Percentiles rank a stretch among this genome's conserved stretches.
Conservation (phyloP, 1,139 yeast genomes). For the Lodderomyces oxycetoniae region DNA sequence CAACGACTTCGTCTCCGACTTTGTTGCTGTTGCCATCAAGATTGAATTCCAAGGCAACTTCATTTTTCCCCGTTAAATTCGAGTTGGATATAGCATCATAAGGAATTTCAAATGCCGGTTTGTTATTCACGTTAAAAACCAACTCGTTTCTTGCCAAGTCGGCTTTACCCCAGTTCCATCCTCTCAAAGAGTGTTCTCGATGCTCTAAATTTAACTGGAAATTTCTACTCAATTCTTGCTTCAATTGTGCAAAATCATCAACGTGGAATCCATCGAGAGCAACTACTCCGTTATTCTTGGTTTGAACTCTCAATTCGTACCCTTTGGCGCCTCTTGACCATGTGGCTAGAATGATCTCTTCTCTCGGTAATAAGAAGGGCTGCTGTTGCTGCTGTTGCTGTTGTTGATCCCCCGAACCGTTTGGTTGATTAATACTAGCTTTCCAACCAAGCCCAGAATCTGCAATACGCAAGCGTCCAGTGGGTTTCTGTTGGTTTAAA, state of each 20-base stretch:
- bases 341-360: slow-evolving; percentile 70
- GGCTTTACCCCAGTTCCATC: slow-evolving; percentile 98
- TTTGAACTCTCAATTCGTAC: slow-evolving; percentile 81
- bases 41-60: slow-evolving; percentile 85
- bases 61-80: slow-evolving; percentile 89
- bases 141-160: slow-evolving; percentile 91
- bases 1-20: slow-evolving; percentile 94
- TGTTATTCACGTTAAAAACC: slow-evolving; percentile 78
- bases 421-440: slow-evolving; percentile 32
- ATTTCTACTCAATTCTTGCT: slow-evolving; percentile 77
- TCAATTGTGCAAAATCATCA: slow-evolving; percentile 74
- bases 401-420: slow-evolving; percentile 30
- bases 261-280: slow-evolving; percentile 88
- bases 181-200: slow-evolving; percentile 87
- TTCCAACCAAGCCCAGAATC: slow-evolving; percentile 98
- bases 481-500: slow-evolving; percentile 75
- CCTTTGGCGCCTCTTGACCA: slow-evolving; percentile 97
- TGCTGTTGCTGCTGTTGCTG: slow-evolving; percentile 27
- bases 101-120: slow-evolving; percentile 90
- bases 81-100: slow-evolving; percentile 76
- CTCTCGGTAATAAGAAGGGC: slow-evolving; percentile 82
- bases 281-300: slow-evolving; percentile 82
- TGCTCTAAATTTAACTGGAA: slow-evolving; percentile 71
- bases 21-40: slow-evolving; percentile 48
- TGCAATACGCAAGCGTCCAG: slow-evolving; percentile 91